Evolutionary conservation across 1,139 yeast genomes (phyloP), one percentile per base, ranked within the genome.

Genomic region (Geotrichum cucujoidarum): DNA sequence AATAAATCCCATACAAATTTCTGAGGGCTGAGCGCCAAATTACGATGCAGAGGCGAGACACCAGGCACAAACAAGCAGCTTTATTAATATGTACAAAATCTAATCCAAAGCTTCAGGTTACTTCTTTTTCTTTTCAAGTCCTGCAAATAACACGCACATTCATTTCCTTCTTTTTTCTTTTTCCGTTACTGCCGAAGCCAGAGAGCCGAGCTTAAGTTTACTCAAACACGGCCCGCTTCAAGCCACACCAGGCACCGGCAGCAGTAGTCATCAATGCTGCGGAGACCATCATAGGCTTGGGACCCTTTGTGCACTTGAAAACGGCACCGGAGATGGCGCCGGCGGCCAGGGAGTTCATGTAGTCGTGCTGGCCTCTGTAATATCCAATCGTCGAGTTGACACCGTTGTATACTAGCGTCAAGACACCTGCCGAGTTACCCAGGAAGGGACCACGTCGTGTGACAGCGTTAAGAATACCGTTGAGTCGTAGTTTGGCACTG

Each of bases 361-460:
- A 83, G 67, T 92, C 97, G 66, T 90, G 97, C 66, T 82, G 78
- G 48, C 95, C 97, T 70, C 97, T 82, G 48, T 62, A 60, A 43
- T 79, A 77, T 64, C 88, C 97, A 57, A 92, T 74, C 14, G 83
- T 66, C 31, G 95, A 80, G 68, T 89, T 92, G 58, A 88, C 74
- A 58, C 90, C 68, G 71, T 92, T 92, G 70, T 92, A 92, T 53
- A 86, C 78, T 61, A 92, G 71, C 31, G 97, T 96, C 61, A 92
- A 76, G 20, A 89, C 95, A 70, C 97, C 98, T 11, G 96, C 95
- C 43, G 84, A 81, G 72, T 92, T 92, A 59, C 97, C 98, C 64
- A 90, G 71, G 68, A 80, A 90, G 27, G 98, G 98, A 49, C 98
- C 98, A 67, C 96, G 81, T 64, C 89, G 83, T 37, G 98, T 92